Evolutionary conservation across 2,329 filamentous ascomycete genomes (phyloP).

Genomic region (Trichoderma hamatum): DNA sequence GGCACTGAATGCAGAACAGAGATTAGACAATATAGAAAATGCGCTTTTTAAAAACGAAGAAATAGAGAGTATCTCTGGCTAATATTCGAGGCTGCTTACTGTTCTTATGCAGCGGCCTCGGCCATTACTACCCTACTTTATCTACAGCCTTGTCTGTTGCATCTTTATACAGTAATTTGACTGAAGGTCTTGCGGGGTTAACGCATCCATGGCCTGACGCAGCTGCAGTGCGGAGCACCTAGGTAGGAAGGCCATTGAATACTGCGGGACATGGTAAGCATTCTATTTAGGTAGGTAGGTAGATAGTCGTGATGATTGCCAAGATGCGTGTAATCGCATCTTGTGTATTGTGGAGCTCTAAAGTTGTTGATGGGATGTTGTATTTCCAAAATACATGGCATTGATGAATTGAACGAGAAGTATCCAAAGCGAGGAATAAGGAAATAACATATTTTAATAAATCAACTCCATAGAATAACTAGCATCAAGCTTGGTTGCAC

Average conservation of each 20-base stretch:
- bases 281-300: background rate
- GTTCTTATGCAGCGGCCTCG: background rate
- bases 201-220: background rate
- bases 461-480: background rate
- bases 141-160: background rate
- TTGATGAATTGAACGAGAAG: background rate
- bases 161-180: background rate
- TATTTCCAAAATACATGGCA: background rate
- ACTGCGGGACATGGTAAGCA: background rate
- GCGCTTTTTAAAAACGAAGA: too few relatives aligned
- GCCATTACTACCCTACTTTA: background rate
- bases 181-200: background rate
- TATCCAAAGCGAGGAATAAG: background rate
- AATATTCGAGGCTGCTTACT: too few relatives aligned
- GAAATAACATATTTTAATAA: background rate
- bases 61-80: too few relatives aligned
- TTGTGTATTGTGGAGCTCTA: background rate
- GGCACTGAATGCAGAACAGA: background rate
- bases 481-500: background rate
- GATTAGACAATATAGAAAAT: too few relatives aligned
- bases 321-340: background rate
- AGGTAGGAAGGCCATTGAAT: background rate
- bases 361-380: background rate
- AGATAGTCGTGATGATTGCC: background rate
- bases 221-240: background rate